A percentile compares a stretch with the other conserved stretches of the same genome.
Evolutionary conservation across 2,329 filamentous ascomycete genomes (phyloP).

Genomic region (Apiospora aurea): DNA sequence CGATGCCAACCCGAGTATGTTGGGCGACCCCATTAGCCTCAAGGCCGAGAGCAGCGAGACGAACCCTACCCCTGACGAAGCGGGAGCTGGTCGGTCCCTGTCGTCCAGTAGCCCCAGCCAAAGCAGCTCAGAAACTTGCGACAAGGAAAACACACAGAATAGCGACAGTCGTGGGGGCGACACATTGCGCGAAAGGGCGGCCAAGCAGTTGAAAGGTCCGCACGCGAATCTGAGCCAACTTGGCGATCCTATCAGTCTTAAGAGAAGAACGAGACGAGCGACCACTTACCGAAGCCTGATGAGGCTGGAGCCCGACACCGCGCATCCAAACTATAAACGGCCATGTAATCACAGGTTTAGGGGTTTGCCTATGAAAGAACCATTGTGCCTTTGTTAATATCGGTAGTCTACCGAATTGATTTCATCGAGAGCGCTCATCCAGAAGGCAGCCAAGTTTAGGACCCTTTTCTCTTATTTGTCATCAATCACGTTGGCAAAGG

Average conservation of each 20-base stretch:
- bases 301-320: conserved; percentile 34
- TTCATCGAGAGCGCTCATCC: no score
- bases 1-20: conserved; percentile 45
- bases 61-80: conserved; percentile 39
- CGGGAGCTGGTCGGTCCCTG: conserved; percentile 28
- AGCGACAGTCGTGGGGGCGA: neutral
- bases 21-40: conserved; percentile 49
- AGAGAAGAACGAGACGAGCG: conserved; percentile 34
- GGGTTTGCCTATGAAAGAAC: neutral
- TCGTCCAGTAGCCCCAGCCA: conserved; percentile 14
- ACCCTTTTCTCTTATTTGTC: neutral
- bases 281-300: conserved; percentile 29
- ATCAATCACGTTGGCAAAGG: neutral
- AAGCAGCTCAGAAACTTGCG: neutral
- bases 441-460: no score
- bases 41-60: conserved; percentile 47
- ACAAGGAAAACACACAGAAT: neutral
- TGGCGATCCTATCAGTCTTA: conserved; percentile 37
- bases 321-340: conserved; percentile 37
- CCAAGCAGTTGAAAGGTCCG: conserved; percentile 33
- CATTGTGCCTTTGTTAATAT: no score
- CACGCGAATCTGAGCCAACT: conserved; percentile 36
- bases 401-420: neutral
- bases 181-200: conserved; percentile 34
- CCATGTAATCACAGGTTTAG: no score